phyloP scores from a whole-genome alignment of 148 eudicot species.

The Oxyria digyna region DNA sequence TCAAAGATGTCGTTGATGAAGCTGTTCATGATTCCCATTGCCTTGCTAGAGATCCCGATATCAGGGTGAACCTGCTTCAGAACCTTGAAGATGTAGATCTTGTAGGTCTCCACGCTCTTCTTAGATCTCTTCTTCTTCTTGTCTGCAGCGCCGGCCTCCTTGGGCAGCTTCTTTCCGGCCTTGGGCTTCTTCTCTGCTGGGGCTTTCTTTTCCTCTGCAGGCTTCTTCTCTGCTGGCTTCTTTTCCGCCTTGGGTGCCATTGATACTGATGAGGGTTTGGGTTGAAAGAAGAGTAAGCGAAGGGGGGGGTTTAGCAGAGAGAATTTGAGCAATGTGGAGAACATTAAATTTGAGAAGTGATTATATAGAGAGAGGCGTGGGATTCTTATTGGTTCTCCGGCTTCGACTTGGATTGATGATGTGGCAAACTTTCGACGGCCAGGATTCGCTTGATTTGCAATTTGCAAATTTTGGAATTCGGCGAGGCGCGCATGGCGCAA shows the following conservation, averaged over 20 bases:
- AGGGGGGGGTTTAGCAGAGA: background rate
- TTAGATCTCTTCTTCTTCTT: background rate
- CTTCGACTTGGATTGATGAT: background rate
- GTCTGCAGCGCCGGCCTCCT: background rate
- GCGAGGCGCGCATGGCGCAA: no score
- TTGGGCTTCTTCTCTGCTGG: slow-evolving; percentile 28
- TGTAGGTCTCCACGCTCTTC: background rate
- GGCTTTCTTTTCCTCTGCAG: slow-evolving; percentile 27
- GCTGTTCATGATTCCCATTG: background rate
- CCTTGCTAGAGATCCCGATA: background rate
- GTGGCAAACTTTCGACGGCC: background rate
- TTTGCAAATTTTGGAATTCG: no score
- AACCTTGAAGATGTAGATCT: slow-evolving; percentile 5
- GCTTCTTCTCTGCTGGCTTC: slow-evolving; percentile 40
- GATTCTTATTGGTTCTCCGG: background rate
- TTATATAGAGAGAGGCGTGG: background rate
- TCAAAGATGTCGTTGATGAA: background rate
- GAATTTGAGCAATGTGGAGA: background rate
- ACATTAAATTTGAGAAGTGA: background rate
- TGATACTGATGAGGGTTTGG: background rate
- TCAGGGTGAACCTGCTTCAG: slow-evolving; percentile 1
- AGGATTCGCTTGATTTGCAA: no score
- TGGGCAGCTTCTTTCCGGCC: background rate
- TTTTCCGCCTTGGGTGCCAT: slow-evolving; percentile 18
- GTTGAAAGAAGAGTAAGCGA: background rate